A percentile compares a stretch with the other conserved stretches of the same genome.
Evolutionary conservation across 1,284 basidiomycete species (phyloP).

Genomic region (Tilletia walkeri): DNA sequence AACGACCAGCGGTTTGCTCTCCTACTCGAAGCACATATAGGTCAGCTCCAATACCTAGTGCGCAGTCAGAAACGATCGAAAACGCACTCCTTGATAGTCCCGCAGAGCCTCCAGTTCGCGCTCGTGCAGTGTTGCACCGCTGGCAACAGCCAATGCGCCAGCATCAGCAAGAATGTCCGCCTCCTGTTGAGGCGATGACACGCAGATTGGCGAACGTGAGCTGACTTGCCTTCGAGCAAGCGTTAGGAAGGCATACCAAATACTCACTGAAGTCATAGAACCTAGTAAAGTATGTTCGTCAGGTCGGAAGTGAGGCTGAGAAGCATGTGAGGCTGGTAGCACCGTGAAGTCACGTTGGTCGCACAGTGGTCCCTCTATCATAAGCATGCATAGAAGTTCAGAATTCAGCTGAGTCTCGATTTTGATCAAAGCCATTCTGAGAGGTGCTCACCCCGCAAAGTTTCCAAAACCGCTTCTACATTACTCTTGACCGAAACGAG

Average conservation of each 20-base stretch:
- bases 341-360: constrained; percentile 14
- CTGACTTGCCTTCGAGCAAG: no score
- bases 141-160: background rate
- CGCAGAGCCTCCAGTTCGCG: background rate
- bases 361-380: background rate
- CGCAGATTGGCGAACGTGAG: background rate
- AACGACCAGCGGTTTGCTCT: background rate
- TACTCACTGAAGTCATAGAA: no score
- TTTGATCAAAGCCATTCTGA: background rate
- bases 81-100: background rate
- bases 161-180: constrained; percentile 9
- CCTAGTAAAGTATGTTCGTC: background rate
- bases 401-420: background rate
- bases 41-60: no score
- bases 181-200: background rate
- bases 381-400: no score
- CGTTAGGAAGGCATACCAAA: no score
- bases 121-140: background rate
- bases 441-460: background rate
- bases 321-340: background rate
- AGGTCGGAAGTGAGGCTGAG: background rate
- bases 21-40: background rate
- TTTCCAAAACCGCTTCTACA: background rate
- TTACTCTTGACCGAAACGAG: background rate
- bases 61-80: no score